A percentile compares a stretch with the other conserved stretches of the same genome.
phyloP scores from a whole-genome alignment of 2,329 filamentous ascomycete genomes.

The Colletotrichum tropicale region DNA sequence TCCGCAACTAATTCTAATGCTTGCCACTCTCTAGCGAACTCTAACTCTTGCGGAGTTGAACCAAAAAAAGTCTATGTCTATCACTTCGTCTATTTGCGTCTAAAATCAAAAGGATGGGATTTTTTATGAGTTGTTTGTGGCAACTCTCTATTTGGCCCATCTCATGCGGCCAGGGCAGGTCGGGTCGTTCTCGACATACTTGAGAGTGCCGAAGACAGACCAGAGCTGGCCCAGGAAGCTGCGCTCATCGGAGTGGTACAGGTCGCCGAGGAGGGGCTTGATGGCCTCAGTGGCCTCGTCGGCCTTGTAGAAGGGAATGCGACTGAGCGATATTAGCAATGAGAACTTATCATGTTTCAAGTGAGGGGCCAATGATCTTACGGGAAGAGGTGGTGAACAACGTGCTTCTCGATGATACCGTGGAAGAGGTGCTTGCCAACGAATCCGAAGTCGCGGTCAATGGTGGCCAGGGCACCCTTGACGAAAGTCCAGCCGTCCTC shows the following conservation, averaged over 20 bases:
- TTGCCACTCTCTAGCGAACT: background rate
- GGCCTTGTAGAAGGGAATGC: slow-evolving; percentile 66
- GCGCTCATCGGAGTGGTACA: slow-evolving; percentile 52
- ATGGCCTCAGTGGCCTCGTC: slow-evolving; percentile 63
- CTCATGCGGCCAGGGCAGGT: slow-evolving; percentile 37
- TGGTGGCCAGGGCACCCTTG: slow-evolving; percentile 63
- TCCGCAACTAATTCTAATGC: background rate
- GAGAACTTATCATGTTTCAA: background rate
- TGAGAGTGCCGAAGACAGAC: slow-evolving; percentile 49
- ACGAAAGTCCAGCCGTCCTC: slow-evolving; percentile 64
- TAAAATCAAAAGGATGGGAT: background rate
- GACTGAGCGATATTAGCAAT: slow-evolving; percentile 27
- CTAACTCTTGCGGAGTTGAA: background rate
- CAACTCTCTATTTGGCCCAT: slow-evolving; percentile 30
- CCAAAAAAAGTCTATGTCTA: slow-evolving; percentile 1
- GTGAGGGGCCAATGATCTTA: slow-evolving; percentile 29
- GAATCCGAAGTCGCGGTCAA: slow-evolving; percentile 68
- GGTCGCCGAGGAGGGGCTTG: slow-evolving; percentile 57
- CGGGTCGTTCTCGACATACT: slow-evolving; percentile 49
- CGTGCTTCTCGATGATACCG: slow-evolving; percentile 64
- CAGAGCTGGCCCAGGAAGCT: slow-evolving; percentile 51
- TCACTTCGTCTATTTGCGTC: background rate
- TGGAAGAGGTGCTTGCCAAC: slow-evolving; percentile 68
- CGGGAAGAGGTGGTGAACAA: slow-evolving; percentile 66
- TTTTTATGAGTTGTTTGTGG: background rate